A percentile compares a stretch with the other conserved stretches of the same genome.
Evolutionary conservation across 345 rosid genomes (phyloP).

Genomic region (Hibiscus tridactylites): DNA sequence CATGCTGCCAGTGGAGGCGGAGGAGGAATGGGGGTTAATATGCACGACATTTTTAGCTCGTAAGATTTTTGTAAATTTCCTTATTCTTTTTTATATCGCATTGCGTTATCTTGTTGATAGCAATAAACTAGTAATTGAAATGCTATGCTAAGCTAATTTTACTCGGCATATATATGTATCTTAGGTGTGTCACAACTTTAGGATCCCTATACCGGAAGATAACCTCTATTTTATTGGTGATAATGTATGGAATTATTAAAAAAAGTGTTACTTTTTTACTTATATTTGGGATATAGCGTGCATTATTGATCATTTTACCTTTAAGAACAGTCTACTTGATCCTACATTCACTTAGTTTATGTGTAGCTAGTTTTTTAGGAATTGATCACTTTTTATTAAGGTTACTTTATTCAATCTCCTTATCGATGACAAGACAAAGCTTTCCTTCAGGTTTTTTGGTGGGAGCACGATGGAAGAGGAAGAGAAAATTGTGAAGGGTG

Average conservation of each 20-base stretch:
- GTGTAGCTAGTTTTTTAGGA: neutral
- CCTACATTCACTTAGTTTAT: neutral
- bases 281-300: neutral
- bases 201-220: neutral
- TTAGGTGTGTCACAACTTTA: neutral
- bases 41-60: constrained; percentile 62
- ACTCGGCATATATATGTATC: neutral
- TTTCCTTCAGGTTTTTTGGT: neutral
- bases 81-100: neutral
- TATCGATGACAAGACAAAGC: neutral
- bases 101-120: neutral
- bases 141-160: neutral
- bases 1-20: constrained; percentile 82
- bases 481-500: neutral
- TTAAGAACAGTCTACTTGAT: neutral
- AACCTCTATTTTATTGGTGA: neutral
- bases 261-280: neutral
- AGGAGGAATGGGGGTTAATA: constrained; percentile 58
- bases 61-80: constrained; percentile 21
- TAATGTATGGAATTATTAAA: neutral
- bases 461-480: neutral
- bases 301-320: neutral
- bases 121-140: neutral
- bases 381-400: neutral
- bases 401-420: neutral